Evolutionary conservation across 2,329 filamentous ascomycete genomes (phyloP).

Genomic region (Fonsecaea multimorphosa): DNA sequence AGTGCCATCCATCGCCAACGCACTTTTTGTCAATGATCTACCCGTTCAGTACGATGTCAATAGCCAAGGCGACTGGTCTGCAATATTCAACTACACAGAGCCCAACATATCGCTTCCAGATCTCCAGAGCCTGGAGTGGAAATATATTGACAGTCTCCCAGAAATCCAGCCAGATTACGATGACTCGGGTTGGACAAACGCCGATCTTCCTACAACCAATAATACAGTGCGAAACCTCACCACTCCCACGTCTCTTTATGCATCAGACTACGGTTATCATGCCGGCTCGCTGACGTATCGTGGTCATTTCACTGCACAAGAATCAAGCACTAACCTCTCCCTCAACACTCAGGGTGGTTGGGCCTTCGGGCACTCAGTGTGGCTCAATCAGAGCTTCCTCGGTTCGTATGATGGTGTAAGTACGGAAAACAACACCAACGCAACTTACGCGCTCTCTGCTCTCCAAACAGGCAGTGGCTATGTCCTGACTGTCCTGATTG

Average conservation of each 20-base stretch:
- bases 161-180: conserved; percentile 70
- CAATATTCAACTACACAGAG: conserved; percentile 24
- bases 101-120: conserved; percentile 63
- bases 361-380: conserved; percentile 71
- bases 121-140: conserved; percentile 68
- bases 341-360: conserved; percentile 69
- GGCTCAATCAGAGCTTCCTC: conserved; percentile 68
- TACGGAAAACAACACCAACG: conserved; percentile 56
- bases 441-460: conserved; percentile 61
- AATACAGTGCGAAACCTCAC: conserved; percentile 61
- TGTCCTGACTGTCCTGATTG: conserved; percentile 72
- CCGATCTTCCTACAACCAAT: conserved; percentile 63
- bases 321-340: conserved; percentile 57
- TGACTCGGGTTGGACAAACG: conserved; percentile 70
- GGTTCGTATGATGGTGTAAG: conserved; percentile 68
- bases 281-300: conserved; percentile 72
- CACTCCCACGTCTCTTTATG: conserved; percentile 71
- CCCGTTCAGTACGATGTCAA: neutral
- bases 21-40: neutral
- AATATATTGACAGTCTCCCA: conserved; percentile 72
- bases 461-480: conserved; percentile 61
- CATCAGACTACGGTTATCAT: conserved; percentile 75
- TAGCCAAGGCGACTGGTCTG: conserved; percentile 7
- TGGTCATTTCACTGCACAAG: conserved; percentile 70
- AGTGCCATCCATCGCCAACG: conserved; percentile 56